Evolutionary conservation across 1,139 yeast species (phyloP).

Genomic region (Geotrichum aggregatum): DNA sequence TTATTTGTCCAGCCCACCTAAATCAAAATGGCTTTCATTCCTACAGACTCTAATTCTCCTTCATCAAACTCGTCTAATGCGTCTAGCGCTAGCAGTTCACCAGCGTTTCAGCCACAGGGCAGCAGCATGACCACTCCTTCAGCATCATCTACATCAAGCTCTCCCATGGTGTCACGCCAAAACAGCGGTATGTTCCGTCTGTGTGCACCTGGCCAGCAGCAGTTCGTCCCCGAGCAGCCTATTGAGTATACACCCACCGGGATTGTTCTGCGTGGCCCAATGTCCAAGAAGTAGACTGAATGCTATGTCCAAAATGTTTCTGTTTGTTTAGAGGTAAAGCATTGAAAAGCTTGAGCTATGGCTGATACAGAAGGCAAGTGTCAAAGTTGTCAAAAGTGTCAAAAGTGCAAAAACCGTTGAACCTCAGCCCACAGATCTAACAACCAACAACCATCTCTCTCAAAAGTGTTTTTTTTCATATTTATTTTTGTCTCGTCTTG

Average conservation of each 20-base stretch:
- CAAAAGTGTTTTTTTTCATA: too few species aligned
- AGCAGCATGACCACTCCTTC: neutral
- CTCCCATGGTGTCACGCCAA: neutral
- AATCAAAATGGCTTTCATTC: conserved; percentile 12
- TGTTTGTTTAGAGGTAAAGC: neutral
- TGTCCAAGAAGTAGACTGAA: neutral
- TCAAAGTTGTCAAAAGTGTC: too few species aligned
- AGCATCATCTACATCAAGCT: neutral
- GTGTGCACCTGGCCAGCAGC: conserved; percentile 3
- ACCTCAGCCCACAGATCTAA: too few species aligned
- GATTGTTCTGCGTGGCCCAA: conserved; percentile 1
- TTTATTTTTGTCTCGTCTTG: too few species aligned
- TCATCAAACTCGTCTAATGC: conserved; percentile 1
- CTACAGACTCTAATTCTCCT: conserved; percentile 3
- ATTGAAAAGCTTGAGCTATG: too few species aligned
- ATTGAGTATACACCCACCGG: neutral
- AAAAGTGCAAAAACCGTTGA: too few species aligned
- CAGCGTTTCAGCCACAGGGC: neutral
- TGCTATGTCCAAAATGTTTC: neutral
- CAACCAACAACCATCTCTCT: too few species aligned
- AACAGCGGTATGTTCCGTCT: conserved; percentile 1
- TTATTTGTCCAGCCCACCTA: too few species aligned
- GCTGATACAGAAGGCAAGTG: too few species aligned
- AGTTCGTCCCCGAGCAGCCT: neutral
- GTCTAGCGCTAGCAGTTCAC: neutral